phyloP scores from a whole-genome alignment of 148 eudicot genomes.

The Rhododendron ferrugineum region DNA sequence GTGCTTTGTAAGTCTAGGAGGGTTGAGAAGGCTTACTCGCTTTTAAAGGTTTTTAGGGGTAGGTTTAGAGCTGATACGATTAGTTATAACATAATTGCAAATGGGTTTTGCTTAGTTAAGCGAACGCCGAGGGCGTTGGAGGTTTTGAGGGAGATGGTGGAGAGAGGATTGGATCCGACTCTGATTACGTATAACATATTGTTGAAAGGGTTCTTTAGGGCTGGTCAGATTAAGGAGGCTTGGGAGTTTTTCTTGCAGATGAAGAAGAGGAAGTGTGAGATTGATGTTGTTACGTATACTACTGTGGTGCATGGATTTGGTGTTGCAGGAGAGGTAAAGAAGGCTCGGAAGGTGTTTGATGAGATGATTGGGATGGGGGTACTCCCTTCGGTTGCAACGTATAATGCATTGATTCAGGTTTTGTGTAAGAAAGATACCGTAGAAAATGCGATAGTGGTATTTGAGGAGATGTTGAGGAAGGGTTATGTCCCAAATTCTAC shows the following conservation, averaged over 20 bases:
- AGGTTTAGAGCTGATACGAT: slow-evolving; percentile 65
- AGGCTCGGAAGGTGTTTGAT: slow-evolving; percentile 58
- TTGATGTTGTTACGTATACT: slow-evolving; percentile 84
- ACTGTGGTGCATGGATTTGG: slow-evolving; percentile 91
- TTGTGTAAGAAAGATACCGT: slow-evolving; percentile 84
- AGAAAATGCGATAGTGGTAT: slow-evolving; percentile 50
- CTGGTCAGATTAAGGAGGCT: slow-evolving; percentile 58
- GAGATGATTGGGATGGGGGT: slow-evolving; percentile 74
- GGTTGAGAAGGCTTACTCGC: slow-evolving; percentile 62
- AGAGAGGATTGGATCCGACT: slow-evolving; percentile 57
- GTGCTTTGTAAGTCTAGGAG: slow-evolving; percentile 69
- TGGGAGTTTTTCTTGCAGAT: slow-evolving; percentile 87
- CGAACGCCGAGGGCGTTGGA: slow-evolving; percentile 61
- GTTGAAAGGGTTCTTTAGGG: slow-evolving; percentile 70
- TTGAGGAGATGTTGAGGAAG: slow-evolving; percentile 71
- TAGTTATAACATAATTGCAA: slow-evolving; percentile 75
- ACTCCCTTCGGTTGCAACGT: slow-evolving; percentile 75
- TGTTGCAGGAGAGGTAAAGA: slow-evolving; percentile 68
- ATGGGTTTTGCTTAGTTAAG: slow-evolving; percentile 84
- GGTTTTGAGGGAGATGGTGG: slow-evolving; percentile 87
- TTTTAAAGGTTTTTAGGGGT: slow-evolving; percentile 44
- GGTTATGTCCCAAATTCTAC: slow-evolving; percentile 72
- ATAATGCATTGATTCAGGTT: slow-evolving; percentile 85
- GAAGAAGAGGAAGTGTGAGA: slow-evolving; percentile 60
- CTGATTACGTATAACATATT: slow-evolving; percentile 63